Base-by-base conservation (phyloP, 2,329 filamentous ascomycete genomes). In the Fusarium bactridioides region DNA sequence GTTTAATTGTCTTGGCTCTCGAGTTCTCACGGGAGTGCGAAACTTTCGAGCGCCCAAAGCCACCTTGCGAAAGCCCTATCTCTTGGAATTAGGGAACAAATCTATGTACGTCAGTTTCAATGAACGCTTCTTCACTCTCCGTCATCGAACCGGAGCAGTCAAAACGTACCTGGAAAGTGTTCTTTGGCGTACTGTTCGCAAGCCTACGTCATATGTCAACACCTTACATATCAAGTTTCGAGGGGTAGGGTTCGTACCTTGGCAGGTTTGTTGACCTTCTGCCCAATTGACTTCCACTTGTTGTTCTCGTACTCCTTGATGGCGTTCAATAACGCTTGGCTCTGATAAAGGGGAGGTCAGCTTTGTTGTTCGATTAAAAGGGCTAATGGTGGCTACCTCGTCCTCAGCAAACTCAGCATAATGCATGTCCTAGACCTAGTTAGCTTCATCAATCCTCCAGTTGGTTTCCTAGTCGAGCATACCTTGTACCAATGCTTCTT, bases 401-500 rank as follows among this genome's bases (percentile, higher is more conserved):
- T 98, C 94, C 85, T 98, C 95, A 55, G 94, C 95, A 81, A 99
- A 98, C 80, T 98, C 96, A 74, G 96, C 96, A 81, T 98, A 98
- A 81, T 99, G 96, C 96, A 99, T 99, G 78, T 99, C 96, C 93
- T 96, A 56, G 47, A 27, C 43, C 35, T 23, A 48, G 58, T 71
- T 31, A 50, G 68, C 74, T 64, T 72, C 64, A 45, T 41, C 35
- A 44, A 29, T 35, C 19, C 23, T 19, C 19, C 11, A 23, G 38
- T 21, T n/a, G 27, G n/a, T n/a, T 25, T 11, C 38, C n/a, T 58
- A 25, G 25, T 11, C 15, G 35, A 41, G 40, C 83, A 62, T 85
- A 94, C 94, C 88, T 98, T 98, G 83, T 99, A 98, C 95, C 96
- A 99, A 82, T 99, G 96, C 84, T 98, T 99, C 87, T 98, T 99